These are phyloP conservation scores for Zea luxurians DNA, from an alignment of 176 grass and related monocot species.

Conservation along the genomic window DNA sequence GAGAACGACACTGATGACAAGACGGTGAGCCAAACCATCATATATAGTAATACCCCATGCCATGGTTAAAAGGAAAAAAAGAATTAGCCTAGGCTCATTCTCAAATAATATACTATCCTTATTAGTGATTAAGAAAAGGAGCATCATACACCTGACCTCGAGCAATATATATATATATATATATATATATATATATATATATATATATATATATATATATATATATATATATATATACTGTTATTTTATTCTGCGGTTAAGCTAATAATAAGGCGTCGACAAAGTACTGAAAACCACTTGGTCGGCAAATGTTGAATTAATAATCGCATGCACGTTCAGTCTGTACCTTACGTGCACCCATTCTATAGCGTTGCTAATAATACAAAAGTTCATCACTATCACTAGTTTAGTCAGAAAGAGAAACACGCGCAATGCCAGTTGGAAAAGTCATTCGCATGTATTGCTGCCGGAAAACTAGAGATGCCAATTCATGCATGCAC, in stretches of 20 bases:
- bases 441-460: constrained; percentile 27
- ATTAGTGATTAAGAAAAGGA: neutral
- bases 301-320: constrained; percentile 25
- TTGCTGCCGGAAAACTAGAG: neutral
- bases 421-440: constrained; percentile 4
- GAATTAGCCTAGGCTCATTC: neutral
- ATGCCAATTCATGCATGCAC: constrained; percentile 25
- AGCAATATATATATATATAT: too few species aligned
- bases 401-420: neutral
- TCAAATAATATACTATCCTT: neutral
- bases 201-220: too few species aligned
- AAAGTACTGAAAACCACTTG: constrained; percentile 4
- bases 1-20: constrained; percentile 43
- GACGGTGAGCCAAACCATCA: constrained; percentile 27
- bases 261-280: constrained; percentile 15
- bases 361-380: neutral
- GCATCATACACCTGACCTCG: too few species aligned
- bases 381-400: neutral
- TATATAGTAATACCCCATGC: neutral
- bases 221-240: too few species aligned
- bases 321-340: neutral
- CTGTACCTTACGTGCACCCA: neutral
- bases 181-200: too few species aligned
- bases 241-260: neutral
- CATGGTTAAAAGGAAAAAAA: neutral